These are phyloP conservation scores for Tolypocladium album DNA, from an alignment of 2,329 filamentous ascomycete species.

Conservation along the genomic window DNA sequence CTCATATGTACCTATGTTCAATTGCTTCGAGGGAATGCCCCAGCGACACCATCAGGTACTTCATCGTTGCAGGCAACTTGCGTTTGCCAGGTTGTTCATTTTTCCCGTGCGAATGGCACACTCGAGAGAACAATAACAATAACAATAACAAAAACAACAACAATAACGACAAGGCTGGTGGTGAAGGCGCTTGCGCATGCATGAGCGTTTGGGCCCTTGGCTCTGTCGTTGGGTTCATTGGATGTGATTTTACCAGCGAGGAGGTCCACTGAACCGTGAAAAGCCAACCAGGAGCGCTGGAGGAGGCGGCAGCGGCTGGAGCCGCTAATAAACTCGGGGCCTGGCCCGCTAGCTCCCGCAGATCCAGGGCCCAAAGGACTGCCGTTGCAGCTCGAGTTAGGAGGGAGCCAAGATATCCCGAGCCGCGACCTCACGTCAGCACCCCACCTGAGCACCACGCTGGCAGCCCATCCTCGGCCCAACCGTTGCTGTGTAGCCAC, in stretches of 20 bases:
- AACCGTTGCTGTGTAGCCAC: neutral
- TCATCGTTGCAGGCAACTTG: neutral
- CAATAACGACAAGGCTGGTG: neutral
- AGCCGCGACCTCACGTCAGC: neutral
- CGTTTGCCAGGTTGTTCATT: neutral
- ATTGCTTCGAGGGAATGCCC: no score
- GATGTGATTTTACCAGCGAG: neutral
- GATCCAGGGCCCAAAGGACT: neutral
- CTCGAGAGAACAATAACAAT: neutral
- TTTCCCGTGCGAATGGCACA: neutral
- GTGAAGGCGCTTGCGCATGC: neutral
- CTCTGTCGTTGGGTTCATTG: neutral
- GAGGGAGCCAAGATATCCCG: neutral
- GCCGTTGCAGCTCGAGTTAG: neutral
- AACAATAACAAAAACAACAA: neutral
- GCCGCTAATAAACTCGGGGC: neutral
- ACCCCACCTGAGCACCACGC: neutral
- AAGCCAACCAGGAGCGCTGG: neutral
- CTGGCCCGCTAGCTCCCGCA: neutral
- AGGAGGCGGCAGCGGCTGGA: neutral
- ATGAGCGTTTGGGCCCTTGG: neutral
- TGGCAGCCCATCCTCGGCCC: neutral
- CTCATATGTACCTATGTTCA: no score
- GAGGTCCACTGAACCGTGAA: neutral
- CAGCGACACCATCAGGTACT: no score